Conservation (phyloP, 2,329 filamentous ascomycete genomes). For the Plenodomus biglobosus region DNA sequence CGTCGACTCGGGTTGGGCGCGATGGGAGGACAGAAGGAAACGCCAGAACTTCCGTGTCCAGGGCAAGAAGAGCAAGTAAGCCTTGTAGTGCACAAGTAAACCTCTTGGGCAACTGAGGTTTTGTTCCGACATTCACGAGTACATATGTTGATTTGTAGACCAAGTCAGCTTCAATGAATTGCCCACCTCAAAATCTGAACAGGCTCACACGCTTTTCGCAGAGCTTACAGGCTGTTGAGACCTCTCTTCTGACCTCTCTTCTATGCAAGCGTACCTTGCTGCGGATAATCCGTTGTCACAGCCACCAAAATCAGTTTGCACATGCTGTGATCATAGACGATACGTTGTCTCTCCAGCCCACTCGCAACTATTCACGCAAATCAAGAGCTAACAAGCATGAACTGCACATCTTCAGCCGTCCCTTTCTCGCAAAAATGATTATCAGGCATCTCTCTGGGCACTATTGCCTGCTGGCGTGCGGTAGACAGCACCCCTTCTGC, state of each 20-base stretch:
- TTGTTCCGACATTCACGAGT: not conserved
- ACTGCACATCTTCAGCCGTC: too few species aligned
- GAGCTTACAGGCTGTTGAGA: not conserved
- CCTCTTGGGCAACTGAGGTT: too few species aligned
- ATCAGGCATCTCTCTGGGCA: not conserved
- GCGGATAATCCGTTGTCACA: not conserved
- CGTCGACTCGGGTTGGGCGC: slow-evolving; percentile 89
- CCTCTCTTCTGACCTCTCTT: not conserved
- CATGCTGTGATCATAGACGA: not conserved
- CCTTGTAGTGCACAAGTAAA: too few species aligned
- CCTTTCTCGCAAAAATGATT: not conserved
- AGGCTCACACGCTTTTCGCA: not conserved
- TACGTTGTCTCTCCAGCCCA: not conserved
- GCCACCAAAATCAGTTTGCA: slow-evolving; percentile 1
- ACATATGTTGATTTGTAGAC: not conserved
- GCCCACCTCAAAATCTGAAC: not conserved
- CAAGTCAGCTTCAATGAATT: not conserved
- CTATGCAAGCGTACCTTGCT: slow-evolving; percentile 1
- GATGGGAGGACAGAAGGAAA: slow-evolving; percentile 67
- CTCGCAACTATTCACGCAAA: not conserved
- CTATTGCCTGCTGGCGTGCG: slow-evolving; percentile 1
- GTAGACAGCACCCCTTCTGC: slow-evolving; percentile 2
- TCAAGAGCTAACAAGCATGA: not conserved
- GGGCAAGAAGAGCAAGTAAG: slow-evolving; percentile 30
- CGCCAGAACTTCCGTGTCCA: slow-evolving; percentile 24